phyloP scores from a whole-genome alignment of 257 asterid species.

The Asclepias syriaca region DNA sequence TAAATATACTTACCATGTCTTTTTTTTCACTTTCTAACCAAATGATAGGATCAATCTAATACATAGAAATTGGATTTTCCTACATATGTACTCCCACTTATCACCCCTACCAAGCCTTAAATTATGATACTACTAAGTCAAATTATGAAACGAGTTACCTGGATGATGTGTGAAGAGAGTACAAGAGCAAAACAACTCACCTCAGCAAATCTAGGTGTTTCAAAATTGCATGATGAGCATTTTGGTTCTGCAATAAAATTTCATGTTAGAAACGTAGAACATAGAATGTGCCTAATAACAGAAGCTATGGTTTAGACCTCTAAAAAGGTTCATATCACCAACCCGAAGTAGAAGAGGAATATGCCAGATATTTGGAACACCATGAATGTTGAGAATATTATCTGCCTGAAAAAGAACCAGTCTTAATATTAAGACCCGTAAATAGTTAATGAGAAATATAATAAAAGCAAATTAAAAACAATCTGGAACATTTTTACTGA shows the following conservation, averaged over 20 bases:
- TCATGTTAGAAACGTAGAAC: slow-evolving; percentile 14
- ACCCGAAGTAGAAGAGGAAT: slow-evolving; percentile 85
- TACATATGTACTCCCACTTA: not conserved
- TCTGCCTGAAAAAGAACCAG: slow-evolving; percentile 36
- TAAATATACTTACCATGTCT: too few species aligned
- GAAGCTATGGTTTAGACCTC: not conserved
- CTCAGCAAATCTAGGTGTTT: slow-evolving; percentile 62
- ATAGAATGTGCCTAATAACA: not conserved
- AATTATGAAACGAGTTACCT: not conserved
- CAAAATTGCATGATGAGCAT: slow-evolving; percentile 75
- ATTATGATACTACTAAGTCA: not conserved
- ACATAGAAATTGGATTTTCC: not conserved
- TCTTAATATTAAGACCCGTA: not conserved
- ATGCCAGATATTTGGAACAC: slow-evolving; percentile 96
- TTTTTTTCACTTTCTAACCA: not conserved
- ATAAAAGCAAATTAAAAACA: slow-evolving; percentile 11
- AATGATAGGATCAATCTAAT: not conserved
- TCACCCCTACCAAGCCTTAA: not conserved
- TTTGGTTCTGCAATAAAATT: slow-evolving; percentile 59
- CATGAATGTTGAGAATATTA: slow-evolving; percentile 68
- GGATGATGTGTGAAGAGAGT: not conserved
- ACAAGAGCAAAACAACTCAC: slow-evolving; percentile 27
- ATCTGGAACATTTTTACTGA: slow-evolving; percentile 44
- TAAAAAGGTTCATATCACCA: slow-evolving; percentile 22
- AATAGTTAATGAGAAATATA: not conserved